Conservation (phyloP, 2,329 filamentous ascomycete species). For the Calycina herbarum region DNA sequence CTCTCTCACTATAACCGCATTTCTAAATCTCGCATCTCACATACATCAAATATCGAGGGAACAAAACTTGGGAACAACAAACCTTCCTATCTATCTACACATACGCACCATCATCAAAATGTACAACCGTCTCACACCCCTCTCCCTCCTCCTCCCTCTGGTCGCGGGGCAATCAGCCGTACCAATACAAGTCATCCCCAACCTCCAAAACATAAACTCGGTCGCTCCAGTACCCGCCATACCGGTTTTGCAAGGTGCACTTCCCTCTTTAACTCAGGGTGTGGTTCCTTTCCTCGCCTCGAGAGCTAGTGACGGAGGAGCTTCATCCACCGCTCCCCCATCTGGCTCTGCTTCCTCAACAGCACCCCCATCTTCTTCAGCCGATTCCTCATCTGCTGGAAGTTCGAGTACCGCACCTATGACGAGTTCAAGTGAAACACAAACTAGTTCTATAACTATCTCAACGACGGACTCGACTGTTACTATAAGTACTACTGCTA, state of each 20-base stretch:
- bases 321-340: no score
- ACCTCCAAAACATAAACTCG: not conserved
- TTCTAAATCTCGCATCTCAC: not conserved
- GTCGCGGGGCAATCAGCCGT: not conserved
- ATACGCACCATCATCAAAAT: not conserved
- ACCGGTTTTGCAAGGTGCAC: not conserved
- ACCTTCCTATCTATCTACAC: not conserved
- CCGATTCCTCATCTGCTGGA: no score
- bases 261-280: no score
- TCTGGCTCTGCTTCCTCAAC: no score
- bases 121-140: not conserved
- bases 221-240: not conserved
- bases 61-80: not conserved
- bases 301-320: not conserved
- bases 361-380: no score
- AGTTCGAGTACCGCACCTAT: no score
- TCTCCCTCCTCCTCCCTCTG: constrained; percentile 1
- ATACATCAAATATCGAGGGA: not conserved
- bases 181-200: constrained; percentile 6
- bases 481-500: not conserved
- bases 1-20: not conserved
- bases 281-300: not conserved
- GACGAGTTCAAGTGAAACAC: no score
- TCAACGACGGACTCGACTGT: not conserved
- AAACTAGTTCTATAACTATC: not conserved